These are phyloP conservation scores for Trichomonas vaginalis DNA, from an alignment of 208 protist species.

Conservation along the genomic window DNA sequence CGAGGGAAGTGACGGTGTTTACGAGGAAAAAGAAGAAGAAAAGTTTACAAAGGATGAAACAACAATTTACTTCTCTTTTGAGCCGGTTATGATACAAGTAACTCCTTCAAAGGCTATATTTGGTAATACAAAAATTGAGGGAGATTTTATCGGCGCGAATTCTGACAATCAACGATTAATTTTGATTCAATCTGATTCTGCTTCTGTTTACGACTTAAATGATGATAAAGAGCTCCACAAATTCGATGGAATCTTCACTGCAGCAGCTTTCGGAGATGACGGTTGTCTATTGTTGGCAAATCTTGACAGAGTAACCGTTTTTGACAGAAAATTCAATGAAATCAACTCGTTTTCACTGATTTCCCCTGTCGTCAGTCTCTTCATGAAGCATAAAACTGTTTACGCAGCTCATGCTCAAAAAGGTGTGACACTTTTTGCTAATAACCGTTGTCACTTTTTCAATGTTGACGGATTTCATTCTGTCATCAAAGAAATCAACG, in stretches of 20 bases:
- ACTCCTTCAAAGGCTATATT: background rate
- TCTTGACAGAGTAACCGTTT: background rate
- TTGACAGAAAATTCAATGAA: background rate
- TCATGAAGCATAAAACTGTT: background rate
- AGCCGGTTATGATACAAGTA: background rate
- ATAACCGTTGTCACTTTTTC: background rate
- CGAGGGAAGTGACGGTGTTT: background rate
- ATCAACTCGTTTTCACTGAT: background rate
- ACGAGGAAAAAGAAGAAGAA: background rate
- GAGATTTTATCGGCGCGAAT: background rate
- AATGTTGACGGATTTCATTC: background rate
- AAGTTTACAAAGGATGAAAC: background rate
- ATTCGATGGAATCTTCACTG: background rate
- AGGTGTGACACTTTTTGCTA: background rate
- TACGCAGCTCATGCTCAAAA: background rate
- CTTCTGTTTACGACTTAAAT: background rate
- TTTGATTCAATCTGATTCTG: background rate
- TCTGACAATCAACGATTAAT: background rate
- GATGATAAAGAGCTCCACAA: background rate
- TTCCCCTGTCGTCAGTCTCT: background rate
- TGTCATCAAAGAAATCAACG: background rate
- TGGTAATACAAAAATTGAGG: background rate
- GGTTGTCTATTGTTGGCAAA: background rate
- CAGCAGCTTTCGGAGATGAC: background rate
- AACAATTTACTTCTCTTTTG: background rate